Base-by-base conservation (phyloP, 139 green algal species). In the Marvania coccoides region DNA sequence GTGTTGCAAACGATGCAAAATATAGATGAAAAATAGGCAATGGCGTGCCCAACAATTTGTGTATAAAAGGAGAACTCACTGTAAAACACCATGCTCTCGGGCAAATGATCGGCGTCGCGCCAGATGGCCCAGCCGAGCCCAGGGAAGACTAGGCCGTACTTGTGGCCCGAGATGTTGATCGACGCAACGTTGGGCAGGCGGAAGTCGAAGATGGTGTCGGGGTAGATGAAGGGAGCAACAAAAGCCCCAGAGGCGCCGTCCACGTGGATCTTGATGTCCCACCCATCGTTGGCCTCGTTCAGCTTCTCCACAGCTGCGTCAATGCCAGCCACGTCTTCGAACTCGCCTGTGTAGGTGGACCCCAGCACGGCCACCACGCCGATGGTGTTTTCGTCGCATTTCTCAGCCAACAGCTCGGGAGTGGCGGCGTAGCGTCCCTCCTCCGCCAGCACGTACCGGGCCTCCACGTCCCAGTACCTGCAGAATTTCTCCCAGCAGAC, bases 151-250 rank as follows among this genome's bases (percentile, higher is more conserved):
- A 88, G 58, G 4, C 82, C 83, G 33, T 86, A 88, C 72, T 73
- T 86, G 63, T 61, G 84, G 29, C 85, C 85, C 13, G 69, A 83
- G 31, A 67, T 68, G 61, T 89, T 90, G 68, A 92, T 91, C 54
- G 79, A 88, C 5, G 70, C 51, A 6, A 91, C 83, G 33, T 84
- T 85, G 2, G 62, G 30, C 24, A 88, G 69, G 36, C 75, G 58
- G 76, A 90, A 92, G 76, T 90, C 84, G 76, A 81, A 92, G 8
- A 69, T 67, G 3, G 89, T 40, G 59, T 87, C 78, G 4, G 85
- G 82, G 58, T 78, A 81, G 14, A 85, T 14, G 53, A 92, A 92
- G 33, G 85, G 85, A 4, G 84, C 85, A 35, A 90, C 67, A 46
- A 92, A 85, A 12, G 62, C 85, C 24, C 85, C 85, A 6, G 47